Percentiles rank a stretch among this genome's conserved stretches.
Evolutionary conservation across 441 rosid species (phyloP).

Genomic region (Pelargonium cotyledonis): DNA sequence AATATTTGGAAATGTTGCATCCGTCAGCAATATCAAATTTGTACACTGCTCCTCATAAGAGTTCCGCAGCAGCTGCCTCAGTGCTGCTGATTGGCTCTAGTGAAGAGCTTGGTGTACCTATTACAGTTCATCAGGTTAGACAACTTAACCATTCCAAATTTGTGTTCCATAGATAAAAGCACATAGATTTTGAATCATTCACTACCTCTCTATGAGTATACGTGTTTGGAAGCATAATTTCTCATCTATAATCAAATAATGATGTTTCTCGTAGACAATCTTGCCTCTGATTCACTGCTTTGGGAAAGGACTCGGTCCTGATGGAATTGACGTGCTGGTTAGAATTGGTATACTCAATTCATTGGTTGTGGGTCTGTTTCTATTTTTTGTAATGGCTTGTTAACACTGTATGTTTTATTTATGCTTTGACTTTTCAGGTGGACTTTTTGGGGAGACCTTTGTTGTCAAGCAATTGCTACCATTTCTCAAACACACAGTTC

Average conservation of each 20-base stretch:
- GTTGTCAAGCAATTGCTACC: slow-evolving; percentile 82
- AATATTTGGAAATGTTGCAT: slow-evolving; percentile 70
- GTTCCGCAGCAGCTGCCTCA: slow-evolving; percentile 84
- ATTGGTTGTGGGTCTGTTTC: slow-evolving; percentile 25
- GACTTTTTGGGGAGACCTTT: slow-evolving; percentile 68
- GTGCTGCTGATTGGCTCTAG: slow-evolving; percentile 85
- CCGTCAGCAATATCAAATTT: slow-evolving; percentile 77
- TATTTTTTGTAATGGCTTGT: slow-evolving; percentile 18
- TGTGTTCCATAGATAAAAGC: slow-evolving; percentile 1
- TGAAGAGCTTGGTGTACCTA: slow-evolving; percentile 90
- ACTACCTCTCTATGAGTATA: slow-evolving; percentile 16
- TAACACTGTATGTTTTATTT: slow-evolving; percentile 23
- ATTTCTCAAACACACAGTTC: slow-evolving; percentile 67
- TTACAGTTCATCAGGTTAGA: slow-evolving; percentile 80
- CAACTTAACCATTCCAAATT: slow-evolving; percentile 19
- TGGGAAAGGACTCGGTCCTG: slow-evolving; percentile 84
- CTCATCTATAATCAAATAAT: background rate
- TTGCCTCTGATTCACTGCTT: slow-evolving; percentile 86
- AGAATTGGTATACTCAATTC: slow-evolving; percentile 75
- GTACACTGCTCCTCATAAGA: slow-evolving; percentile 63
- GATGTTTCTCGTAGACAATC: slow-evolving; percentile 53
- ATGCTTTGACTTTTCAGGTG: slow-evolving; percentile 53
- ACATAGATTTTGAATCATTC: background rate
- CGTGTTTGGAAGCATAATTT: background rate
- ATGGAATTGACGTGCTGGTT: slow-evolving; percentile 86